Conservation (phyloP, 495 filamentous ascomycete genomes). For the Cryomyces antarcticus region DNA sequence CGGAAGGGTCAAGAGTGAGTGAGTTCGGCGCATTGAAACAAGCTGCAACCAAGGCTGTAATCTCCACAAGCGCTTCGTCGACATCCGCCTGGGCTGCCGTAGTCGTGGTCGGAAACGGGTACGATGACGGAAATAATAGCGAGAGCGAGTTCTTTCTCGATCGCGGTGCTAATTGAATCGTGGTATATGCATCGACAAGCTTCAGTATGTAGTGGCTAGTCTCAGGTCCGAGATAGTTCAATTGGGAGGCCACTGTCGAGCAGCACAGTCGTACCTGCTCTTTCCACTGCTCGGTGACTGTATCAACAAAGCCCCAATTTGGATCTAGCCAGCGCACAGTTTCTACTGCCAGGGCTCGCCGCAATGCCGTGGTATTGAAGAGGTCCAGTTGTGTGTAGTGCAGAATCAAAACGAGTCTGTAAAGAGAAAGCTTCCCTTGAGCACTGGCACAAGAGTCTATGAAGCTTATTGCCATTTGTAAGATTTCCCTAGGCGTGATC, state of each 20-base stretch:
- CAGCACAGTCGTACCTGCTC: slow-evolving; percentile 86
- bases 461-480: slow-evolving; percentile 81
- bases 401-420: slow-evolving; percentile 81
- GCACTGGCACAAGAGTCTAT: slow-evolving; percentile 77
- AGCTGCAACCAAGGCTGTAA: slow-evolving; percentile 70
- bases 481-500: slow-evolving; percentile 62
- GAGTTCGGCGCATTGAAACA: slow-evolving; percentile 49
- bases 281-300: slow-evolving; percentile 67
- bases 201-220: slow-evolving; percentile 78
- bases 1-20: slow-evolving; percentile 47
- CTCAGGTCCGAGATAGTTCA: slow-evolving; percentile 55
- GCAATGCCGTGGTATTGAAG: slow-evolving; percentile 57
- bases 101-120: slow-evolving; percentile 65
- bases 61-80: slow-evolving; percentile 77
- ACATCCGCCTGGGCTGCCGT: slow-evolving; percentile 43
- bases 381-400: slow-evolving; percentile 65
- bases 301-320: slow-evolving; percentile 65
- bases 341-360: slow-evolving; percentile 51
- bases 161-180: slow-evolving; percentile 42
- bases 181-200: slow-evolving; percentile 72
- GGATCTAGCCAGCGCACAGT: slow-evolving; percentile 82
- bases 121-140: slow-evolving; percentile 71
- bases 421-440: slow-evolving; percentile 83
- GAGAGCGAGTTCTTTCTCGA: slow-evolving; percentile 52
- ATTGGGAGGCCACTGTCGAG: slow-evolving; percentile 69